phyloP scores from a whole-genome alignment of 345 rosid species.

The Leavenworthia alabamica region DNA sequence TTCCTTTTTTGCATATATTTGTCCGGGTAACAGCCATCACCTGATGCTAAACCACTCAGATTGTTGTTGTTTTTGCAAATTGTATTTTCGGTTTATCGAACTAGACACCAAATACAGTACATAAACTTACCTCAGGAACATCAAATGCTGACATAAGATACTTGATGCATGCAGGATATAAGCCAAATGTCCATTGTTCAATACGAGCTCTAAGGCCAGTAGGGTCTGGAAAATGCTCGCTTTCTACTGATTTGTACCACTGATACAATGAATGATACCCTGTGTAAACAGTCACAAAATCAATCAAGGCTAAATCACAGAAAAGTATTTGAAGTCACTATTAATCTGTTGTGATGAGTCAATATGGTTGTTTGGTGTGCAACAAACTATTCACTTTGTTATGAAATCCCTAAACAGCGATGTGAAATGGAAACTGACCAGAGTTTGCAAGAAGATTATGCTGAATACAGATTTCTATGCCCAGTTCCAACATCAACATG shows the following conservation, averaged over 20 bases:
- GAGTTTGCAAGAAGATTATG: conserved; percentile 94
- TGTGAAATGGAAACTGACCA: conserved; percentile 39
- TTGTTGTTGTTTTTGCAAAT: not conserved
- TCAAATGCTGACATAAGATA: conserved; percentile 99
- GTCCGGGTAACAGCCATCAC: conserved; percentile 95
- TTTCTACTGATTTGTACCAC: conserved; percentile 94
- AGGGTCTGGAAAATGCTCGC: conserved; percentile 96
- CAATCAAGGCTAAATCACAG: not conserved
- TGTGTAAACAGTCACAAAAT: conserved; percentile 21
- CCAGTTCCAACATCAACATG: conserved; percentile 88
- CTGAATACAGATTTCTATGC: conserved; percentile 80
- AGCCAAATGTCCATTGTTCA: conserved; percentile 97
- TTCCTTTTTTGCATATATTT: conserved; percentile 78
- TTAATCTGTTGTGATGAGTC: not conserved
- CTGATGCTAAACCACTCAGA: conserved; percentile 33
- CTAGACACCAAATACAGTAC: not conserved
- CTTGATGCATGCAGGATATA: conserved; percentile 97
- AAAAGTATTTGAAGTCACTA: not conserved
- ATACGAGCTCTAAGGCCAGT: conserved; percentile 95
- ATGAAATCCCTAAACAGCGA: not conserved
- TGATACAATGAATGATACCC: conserved; percentile 91
- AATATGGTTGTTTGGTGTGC: not conserved
- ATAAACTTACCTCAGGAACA: conserved; percentile 75
- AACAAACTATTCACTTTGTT: not conserved
- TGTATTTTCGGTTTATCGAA: not conserved